A percentile compares a stretch with the other conserved stretches of the same genome.
Conservation (phyloP, 2,329 filamentous ascomycete species). For the Hortaea werneckii region DNA sequence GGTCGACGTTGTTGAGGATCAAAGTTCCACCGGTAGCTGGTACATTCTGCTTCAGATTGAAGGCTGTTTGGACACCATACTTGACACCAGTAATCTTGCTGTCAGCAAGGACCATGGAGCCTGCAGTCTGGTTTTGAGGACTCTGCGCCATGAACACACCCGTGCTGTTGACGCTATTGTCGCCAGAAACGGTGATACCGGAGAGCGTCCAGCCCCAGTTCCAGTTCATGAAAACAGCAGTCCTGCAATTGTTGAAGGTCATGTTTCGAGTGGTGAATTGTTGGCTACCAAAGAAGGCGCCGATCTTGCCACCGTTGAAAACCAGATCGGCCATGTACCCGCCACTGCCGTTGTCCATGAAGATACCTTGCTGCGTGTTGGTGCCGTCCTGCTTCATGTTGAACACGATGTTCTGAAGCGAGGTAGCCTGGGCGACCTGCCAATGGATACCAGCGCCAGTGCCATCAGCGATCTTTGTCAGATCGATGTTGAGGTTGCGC, state of each 20-base stretch:
- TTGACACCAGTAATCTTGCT: slow-evolving; percentile 66
- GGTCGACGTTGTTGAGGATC: slow-evolving; percentile 83
- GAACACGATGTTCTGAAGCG: slow-evolving; percentile 53
- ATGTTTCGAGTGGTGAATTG: slow-evolving; percentile 48
- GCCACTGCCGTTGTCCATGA: slow-evolving; percentile 26
- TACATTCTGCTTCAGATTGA: slow-evolving; percentile 54
- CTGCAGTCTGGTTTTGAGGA: slow-evolving; percentile 46
- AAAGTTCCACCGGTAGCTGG: slow-evolving; percentile 68
- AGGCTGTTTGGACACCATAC: slow-evolving; percentile 68
- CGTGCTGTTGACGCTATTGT: slow-evolving; percentile 26
- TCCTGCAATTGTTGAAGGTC: slow-evolving; percentile 40
- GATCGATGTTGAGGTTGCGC: slow-evolving; percentile 44
- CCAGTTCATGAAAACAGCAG: slow-evolving; percentile 45
- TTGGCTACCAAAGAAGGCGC: slow-evolving; percentile 53
- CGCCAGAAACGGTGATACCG: slow-evolving; percentile 33
- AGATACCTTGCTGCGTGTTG: slow-evolving; percentile 38
- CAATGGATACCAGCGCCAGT: slow-evolving; percentile 39
- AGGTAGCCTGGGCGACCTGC: slow-evolving; percentile 47
- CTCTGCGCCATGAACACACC: slow-evolving; percentile 42
- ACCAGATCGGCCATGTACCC: slow-evolving; percentile 47
- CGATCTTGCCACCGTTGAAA: slow-evolving; percentile 52
- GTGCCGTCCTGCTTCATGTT: slow-evolving; percentile 39
- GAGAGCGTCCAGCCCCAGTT: slow-evolving; percentile 44
- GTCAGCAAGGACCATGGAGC: slow-evolving; percentile 75
- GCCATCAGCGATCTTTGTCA: slow-evolving; percentile 20